phyloP scores from a whole-genome alignment of 176 grass and related monocot species.

The Stipa capillata region DNA sequence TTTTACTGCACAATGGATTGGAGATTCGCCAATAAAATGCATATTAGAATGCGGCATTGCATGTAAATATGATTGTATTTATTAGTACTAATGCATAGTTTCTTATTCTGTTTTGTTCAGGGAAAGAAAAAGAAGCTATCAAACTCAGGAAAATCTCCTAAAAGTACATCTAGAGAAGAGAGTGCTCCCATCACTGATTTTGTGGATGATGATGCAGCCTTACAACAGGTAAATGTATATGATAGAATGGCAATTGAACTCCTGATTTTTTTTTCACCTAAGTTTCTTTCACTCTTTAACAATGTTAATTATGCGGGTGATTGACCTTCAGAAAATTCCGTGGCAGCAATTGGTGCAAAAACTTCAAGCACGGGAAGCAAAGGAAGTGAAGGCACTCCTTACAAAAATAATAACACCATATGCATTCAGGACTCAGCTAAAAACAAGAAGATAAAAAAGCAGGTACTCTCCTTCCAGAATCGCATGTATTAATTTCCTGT shows the following conservation, averaged over 20 bases:
- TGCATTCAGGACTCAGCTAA: slow-evolving; percentile 21
- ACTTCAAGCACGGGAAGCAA: neutral
- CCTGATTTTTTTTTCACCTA: neutral
- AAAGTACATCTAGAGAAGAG: slow-evolving; percentile 4
- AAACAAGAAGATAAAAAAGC: slow-evolving; percentile 46
- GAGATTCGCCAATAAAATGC: neutral
- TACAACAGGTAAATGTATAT: slow-evolving; percentile 54
- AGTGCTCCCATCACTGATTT: slow-evolving; percentile 21
- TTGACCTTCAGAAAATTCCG: slow-evolving; percentile 33
- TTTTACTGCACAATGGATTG: neutral
- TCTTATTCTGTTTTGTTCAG: slow-evolving; percentile 19
- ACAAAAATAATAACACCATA: slow-evolving; percentile 20
- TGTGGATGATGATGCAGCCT: slow-evolving; percentile 52
- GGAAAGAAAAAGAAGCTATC: slow-evolving; percentile 39
- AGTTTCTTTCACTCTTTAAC: neutral
- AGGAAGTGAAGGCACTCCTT: slow-evolving; percentile 14
- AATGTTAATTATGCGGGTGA: slow-evolving; percentile 48
- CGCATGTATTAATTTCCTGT: neutral
- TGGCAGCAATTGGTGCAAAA: neutral
- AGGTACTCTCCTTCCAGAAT: slow-evolving; percentile 27
- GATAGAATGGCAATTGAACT: neutral
- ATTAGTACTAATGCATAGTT: neutral
- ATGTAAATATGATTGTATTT: neutral
- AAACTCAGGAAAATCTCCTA: slow-evolving; percentile 28
- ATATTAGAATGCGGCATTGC: neutral